Evolutionary conservation across 139 green algal genomes (phyloP), one percentile per base, ranked within the genome.

Genomic region (Nannochloris sp.): DNA sequence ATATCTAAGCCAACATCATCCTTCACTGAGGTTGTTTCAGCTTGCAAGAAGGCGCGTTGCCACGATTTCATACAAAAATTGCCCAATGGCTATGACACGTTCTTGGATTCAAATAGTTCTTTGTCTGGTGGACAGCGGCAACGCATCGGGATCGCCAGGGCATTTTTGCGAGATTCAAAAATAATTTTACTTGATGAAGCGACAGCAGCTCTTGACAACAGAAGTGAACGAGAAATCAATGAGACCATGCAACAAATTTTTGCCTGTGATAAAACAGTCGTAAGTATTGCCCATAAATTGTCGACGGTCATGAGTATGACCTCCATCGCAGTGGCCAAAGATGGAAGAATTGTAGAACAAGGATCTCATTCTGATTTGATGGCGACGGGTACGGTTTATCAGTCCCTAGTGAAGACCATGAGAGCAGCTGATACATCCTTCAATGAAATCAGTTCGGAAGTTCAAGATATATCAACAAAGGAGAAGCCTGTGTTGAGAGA

Each of bases 121-220:
- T 71, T 88, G 16, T 80, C 72, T 29, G 83, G 83, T 8, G 87
- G 87, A 26, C 84, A 95, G 74, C 82, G 86, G 43, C 87, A 94
- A 65, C 80, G 88, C 36, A 77, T 95, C 5, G 83, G 84, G 0
- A 76, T 95, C 9, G 87, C 88, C 0, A 71, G 88, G 3, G 87
- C 87, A 0, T 51, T 93, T 23, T 43, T 84, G 1, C 74, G 81
- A 37, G 78, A 89, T 66, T 85, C 87, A 9, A 73, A 67, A 57
- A 70, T 95, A 31, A 78, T 98, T 68, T 87, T 98, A 37, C 75
- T 98, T 50, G 92, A 98, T 68, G 90, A 96, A 67, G 90, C 90
- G 8, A 97, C 91, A 2, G 85, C 70, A 10, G 82, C 86, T n/a
- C 73, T 93, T 45, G 86, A 93, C 55, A 75, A 77, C 12, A 69